Evolutionary conservation across 495 filamentous ascomycete genomes (phyloP).

Genomic region (Penicillium arizonense): DNA sequence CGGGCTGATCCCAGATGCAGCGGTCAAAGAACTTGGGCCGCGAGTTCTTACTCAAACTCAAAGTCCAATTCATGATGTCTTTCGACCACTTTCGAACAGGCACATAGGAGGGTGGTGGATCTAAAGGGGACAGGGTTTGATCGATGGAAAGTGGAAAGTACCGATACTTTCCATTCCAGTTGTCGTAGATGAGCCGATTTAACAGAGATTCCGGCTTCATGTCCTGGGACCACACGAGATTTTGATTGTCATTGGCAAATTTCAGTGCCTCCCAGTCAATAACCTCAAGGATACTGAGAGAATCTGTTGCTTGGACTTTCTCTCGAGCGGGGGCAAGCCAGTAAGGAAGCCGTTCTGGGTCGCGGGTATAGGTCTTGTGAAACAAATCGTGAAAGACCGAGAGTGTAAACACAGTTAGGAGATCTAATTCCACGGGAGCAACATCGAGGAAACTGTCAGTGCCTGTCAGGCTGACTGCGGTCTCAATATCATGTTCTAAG

Average conservation of each 20-base stretch:
- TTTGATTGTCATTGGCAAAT: conserved; percentile 48
- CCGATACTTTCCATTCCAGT: conserved; percentile 62
- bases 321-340: conserved; percentile 66
- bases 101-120: conserved; percentile 52
- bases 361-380: conserved; percentile 73
- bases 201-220: conserved; percentile 56
- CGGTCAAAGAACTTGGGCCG: conserved; percentile 36
- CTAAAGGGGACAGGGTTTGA: conserved; percentile 42
- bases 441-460: conserved; percentile 41
- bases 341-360: conserved; percentile 69
- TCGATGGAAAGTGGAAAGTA: conserved; percentile 44
- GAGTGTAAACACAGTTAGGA: conserved; percentile 68
- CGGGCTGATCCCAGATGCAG: conserved; percentile 67
- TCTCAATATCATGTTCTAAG: conserved; percentile 58
- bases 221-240: conserved; percentile 54
- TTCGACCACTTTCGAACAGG: conserved; percentile 50
- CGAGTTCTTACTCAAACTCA: conserved; percentile 57
- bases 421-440: conserved; percentile 36
- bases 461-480: conserved; percentile 44
- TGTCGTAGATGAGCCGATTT: conserved; percentile 70
- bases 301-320: neutral
- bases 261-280: conserved; percentile 68
- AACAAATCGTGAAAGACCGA: conserved; percentile 83
- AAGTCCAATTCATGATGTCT: conserved; percentile 65
- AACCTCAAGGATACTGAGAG: conserved; percentile 14